Evolutionary conservation across 768 basidiomycete genomes (phyloP).

Genomic region (Chalciporus chontae): DNA sequence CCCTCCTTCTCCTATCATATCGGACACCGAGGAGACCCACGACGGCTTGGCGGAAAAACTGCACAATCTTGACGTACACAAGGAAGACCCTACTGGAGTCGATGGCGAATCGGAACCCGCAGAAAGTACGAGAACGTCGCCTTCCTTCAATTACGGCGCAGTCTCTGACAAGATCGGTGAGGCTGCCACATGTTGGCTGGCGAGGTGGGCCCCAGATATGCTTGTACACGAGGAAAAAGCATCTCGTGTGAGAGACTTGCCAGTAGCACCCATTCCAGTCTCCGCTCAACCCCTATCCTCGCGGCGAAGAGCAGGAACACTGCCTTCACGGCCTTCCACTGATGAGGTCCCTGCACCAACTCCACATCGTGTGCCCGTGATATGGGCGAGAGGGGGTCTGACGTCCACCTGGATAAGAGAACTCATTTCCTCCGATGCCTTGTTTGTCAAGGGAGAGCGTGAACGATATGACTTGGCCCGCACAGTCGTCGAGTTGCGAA

Average conservation of each 20-base stretch:
- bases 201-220: slow-evolving; percentile 81
- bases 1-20: slow-evolving; percentile 5
- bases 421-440: slow-evolving; percentile 69
- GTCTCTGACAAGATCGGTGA: slow-evolving; percentile 91
- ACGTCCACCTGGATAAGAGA: slow-evolving; percentile 71
- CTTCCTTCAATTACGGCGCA: slow-evolving; percentile 76
- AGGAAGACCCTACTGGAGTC: slow-evolving; percentile 36
- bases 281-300: slow-evolving; percentile 12
- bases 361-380: slow-evolving; percentile 38
- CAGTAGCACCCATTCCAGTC: slow-evolving; percentile 14
- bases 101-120: slow-evolving; percentile 28
- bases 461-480: slow-evolving; percentile 79
- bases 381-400: slow-evolving; percentile 78
- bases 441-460: slow-evolving; percentile 76
- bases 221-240: slow-evolving; percentile 56
- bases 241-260: slow-evolving; percentile 10
- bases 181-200: slow-evolving; percentile 82
- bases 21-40: slow-evolving; percentile 14
- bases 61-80: slow-evolving; percentile 31
- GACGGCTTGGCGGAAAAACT: slow-evolving; percentile 31
- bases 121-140: slow-evolving; percentile 18
- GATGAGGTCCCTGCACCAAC: slow-evolving; percentile 13
- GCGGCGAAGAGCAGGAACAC: slow-evolving; percentile 30
- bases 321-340: slow-evolving; percentile 21
- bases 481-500: slow-evolving; percentile 69